These are phyloP conservation scores for Ganoderma sinense DNA, from an alignment of 1,284 basidiomycete species.

Conservation along the genomic window DNA sequence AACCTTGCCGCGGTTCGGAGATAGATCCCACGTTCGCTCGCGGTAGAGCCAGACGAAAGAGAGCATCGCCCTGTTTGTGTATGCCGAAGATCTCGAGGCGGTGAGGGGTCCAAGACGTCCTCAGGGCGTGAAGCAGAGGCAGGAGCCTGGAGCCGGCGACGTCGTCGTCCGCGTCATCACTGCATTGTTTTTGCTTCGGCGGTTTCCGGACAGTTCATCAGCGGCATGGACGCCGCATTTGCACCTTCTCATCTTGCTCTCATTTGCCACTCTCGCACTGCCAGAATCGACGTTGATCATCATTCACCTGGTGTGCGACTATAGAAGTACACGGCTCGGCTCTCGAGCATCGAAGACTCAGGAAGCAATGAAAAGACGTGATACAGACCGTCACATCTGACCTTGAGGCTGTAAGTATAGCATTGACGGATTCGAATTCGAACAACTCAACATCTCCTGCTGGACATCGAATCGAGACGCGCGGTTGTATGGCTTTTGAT, in stretches of 20 bases:
- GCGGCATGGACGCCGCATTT: too few species aligned
- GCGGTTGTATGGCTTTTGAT: too few species aligned
- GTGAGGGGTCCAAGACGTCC: background rate
- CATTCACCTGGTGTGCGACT: background rate
- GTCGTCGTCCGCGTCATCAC: too few species aligned
- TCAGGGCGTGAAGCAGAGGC: background rate
- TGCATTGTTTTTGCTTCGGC: too few species aligned
- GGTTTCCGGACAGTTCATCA: too few species aligned
- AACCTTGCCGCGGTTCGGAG: background rate
- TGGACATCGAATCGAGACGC: background rate
- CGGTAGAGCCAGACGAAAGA: background rate
- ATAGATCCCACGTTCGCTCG: background rate
- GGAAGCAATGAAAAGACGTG: background rate
- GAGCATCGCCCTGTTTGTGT: background rate
- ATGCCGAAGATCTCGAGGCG: background rate
- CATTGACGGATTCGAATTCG: background rate
- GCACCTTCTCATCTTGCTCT: too few species aligned
- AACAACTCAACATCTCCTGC: background rate
- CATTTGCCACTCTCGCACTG: too few species aligned
- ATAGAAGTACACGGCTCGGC: background rate
- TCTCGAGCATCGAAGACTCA: background rate
- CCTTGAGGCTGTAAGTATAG: background rate
- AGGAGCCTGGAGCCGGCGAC: background rate
- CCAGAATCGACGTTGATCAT: background rate
- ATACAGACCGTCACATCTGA: background rate